Evolutionary conservation across 2,329 filamentous ascomycete genomes (phyloP).

Genomic region (Chaetoscypha palmicola): DNA sequence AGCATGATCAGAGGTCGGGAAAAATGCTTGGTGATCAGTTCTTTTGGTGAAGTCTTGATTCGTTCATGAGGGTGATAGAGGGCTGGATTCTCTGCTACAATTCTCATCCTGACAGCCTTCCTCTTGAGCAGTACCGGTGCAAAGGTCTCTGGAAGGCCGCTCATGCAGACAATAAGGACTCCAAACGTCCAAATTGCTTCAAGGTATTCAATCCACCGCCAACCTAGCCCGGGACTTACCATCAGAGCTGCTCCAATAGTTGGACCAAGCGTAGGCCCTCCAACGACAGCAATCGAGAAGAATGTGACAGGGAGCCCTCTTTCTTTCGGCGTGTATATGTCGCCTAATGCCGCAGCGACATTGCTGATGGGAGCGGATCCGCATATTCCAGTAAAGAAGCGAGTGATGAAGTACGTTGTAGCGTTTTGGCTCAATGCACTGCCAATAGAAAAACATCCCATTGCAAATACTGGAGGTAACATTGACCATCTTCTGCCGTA

Average conservation of each 20-base stretch:
- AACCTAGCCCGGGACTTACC: slow-evolving; percentile 32
- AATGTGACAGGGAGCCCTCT: slow-evolving; percentile 53
- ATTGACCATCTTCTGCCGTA: slow-evolving; percentile 55
- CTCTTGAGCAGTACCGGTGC: slow-evolving; percentile 38
- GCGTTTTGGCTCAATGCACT: slow-evolving; percentile 51
- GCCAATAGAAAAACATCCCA: slow-evolving; percentile 57
- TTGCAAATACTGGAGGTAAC: slow-evolving; percentile 46
- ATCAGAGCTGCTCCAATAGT: slow-evolving; percentile 29
- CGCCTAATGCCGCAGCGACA: slow-evolving; percentile 53
- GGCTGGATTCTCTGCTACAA: slow-evolving; percentile 27
- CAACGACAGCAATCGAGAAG: slow-evolving; percentile 60
- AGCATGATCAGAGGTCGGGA: slow-evolving; percentile 38
- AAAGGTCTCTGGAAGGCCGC: slow-evolving; percentile 41
- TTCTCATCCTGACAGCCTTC: slow-evolving; percentile 28
- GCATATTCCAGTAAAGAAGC: slow-evolving; percentile 59
- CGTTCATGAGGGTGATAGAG: slow-evolving; percentile 25
- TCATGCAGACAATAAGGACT: slow-evolving; percentile 34
- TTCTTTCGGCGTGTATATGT: slow-evolving; percentile 48
- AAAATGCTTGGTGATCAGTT: slow-evolving; percentile 27
- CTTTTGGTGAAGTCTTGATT: slow-evolving; percentile 23
- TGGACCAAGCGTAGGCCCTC: slow-evolving; percentile 45
- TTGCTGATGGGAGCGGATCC: slow-evolving; percentile 57
- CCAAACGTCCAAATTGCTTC: slow-evolving; percentile 38
- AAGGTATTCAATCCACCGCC: slow-evolving; percentile 33
- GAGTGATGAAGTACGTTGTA: slow-evolving; percentile 53